Conservation (phyloP, 495 filamentous ascomycete genomes). For the Penicillium taxi region DNA sequence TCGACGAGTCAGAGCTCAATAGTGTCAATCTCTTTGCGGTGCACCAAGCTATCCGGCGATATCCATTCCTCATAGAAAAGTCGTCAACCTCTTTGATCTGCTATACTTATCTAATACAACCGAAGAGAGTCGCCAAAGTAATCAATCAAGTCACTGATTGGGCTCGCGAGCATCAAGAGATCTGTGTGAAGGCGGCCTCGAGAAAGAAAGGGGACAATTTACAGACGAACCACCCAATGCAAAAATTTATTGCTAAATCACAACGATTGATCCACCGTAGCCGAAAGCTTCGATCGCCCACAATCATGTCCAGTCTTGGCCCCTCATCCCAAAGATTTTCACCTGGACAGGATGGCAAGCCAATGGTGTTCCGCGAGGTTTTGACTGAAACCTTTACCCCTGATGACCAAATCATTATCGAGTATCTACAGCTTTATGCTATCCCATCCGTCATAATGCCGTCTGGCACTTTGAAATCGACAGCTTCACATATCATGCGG, state of each 20-base stretch:
- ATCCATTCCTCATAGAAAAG: constrained; percentile 37
- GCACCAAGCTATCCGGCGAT: constrained; percentile 46
- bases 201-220: background rate
- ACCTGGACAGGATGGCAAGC: constrained; percentile 25
- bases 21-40: constrained; percentile 57
- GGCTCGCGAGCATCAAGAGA: constrained; percentile 53
- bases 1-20: constrained; percentile 36
- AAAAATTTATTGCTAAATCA: constrained; percentile 58
- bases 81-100: constrained; percentile 40
- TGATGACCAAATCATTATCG: constrained; percentile 52
- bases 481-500: constrained; percentile 65
- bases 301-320: constrained; percentile 46
- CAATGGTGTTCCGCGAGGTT: constrained; percentile 36
- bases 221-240: constrained; percentile 33
- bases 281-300: constrained; percentile 54
- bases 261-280: constrained; percentile 57
- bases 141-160: constrained; percentile 45
- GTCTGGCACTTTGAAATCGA: constrained; percentile 45
- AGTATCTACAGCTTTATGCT: constrained; percentile 58
- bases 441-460: constrained; percentile 43
- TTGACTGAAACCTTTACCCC: constrained; percentile 26
- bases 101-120: constrained; percentile 40
- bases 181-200: background rate
- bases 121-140: constrained; percentile 35
- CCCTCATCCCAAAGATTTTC: constrained; percentile 35